Evolutionary conservation across 2,329 filamentous ascomycete genomes (phyloP).

Genomic region (Xylaria sp.): DNA sequence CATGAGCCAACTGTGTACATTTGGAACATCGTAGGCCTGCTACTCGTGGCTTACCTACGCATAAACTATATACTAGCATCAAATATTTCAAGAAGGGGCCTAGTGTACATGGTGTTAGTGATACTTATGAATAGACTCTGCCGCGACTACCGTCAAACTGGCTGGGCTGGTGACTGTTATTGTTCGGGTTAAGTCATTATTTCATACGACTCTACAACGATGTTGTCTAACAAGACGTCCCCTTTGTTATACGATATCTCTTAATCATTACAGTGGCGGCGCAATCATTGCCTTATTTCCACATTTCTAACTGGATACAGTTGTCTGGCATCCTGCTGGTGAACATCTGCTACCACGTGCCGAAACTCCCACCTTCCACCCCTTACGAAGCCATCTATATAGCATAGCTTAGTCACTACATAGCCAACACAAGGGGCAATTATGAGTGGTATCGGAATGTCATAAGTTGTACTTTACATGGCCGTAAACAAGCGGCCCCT

Average conservation of each 20-base stretch:
- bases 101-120: too few relatives aligned
- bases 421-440: neutral
- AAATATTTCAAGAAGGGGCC: too few relatives aligned
- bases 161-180: too few relatives aligned
- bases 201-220: too few relatives aligned
- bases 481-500: slow-evolving; percentile 3
- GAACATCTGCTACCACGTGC: neutral
- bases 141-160: too few relatives aligned
- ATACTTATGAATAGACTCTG: too few relatives aligned
- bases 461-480: slow-evolving; percentile 35
- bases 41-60: too few relatives aligned
- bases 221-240: neutral
- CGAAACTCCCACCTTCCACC: neutral
- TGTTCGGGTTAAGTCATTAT: too few relatives aligned
- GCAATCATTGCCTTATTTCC: neutral
- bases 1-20: too few relatives aligned
- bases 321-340: neutral
- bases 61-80: too few relatives aligned
- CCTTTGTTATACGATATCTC: neutral
- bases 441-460: slow-evolving; percentile 27
- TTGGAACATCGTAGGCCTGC: too few relatives aligned
- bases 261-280: neutral
- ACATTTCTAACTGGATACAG: neutral
- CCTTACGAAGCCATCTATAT: neutral
- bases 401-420: neutral